Evolutionary conservation across 345 rosid species (phyloP), one percentile per base, ranked within the genome.

Genomic region (Physaria fendleri): DNA sequence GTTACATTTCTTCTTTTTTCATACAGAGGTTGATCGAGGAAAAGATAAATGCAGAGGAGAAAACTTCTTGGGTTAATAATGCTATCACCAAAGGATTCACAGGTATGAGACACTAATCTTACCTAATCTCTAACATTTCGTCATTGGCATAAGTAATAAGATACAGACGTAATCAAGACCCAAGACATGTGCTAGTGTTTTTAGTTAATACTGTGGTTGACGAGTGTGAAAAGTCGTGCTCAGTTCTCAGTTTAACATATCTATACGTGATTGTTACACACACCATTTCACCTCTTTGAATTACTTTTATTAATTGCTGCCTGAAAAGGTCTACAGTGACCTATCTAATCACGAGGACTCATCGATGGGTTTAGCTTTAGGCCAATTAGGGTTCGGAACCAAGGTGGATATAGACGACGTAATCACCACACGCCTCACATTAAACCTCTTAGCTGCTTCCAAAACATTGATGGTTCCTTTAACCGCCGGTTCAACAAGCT

Each of bases 351-450:
- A 90, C 0, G 95, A 87, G 1, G 82, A 56, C 71, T 90, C 95
- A 30, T 90, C 82, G 12, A 87, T 74, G 23, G 69, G 63, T 34
- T 69, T 61, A 33, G 66, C 64, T 4, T 49, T 8, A 2, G 82
- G 78, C 95, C 97, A 90, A 3, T 22, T 40, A 0, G 91, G 94
- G 30, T 87, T 90, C 4, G 91, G 91, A 30, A 90, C 84, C 46
- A 85, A 13, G 0, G 97, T 82, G 1, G 95, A 87, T 43, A 90
- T 85, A 8, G 97, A 90, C 2, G 94, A 82, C 2, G 94, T 85
- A 55, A 90, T 56, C 46, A 87, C 85, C 60, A 87, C 85, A 63
- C 97, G 95, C 45, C 91, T 51, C 47, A 82, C 91, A 5, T 76
- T 71, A 21, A 68, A 67, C 64, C 57, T 60, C 52, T 59, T 62